phyloP scores from a whole-genome alignment of 768 basidiomycete species.

The Terana coerulea region DNA sequence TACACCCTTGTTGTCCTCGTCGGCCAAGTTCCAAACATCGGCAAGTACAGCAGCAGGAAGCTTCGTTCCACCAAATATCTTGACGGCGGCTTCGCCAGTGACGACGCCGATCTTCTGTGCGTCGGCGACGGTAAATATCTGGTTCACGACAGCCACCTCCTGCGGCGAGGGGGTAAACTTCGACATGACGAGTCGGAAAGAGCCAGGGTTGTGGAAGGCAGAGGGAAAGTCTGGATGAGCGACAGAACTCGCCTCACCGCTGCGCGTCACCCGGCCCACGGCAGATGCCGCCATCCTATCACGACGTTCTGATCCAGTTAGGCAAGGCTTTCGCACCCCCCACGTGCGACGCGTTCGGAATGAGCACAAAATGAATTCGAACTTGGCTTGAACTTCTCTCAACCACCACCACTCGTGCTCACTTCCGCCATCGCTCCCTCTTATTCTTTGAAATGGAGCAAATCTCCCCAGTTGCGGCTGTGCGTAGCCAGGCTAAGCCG shows the following conservation, averaged over 20 bases:
- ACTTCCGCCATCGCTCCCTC: not conserved
- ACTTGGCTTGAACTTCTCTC: constrained; percentile 7
- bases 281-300: not conserved
- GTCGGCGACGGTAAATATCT: constrained; percentile 73
- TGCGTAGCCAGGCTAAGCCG: constrained; percentile 56
- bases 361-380: constrained; percentile 16
- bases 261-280: constrained; percentile 6
- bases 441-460: constrained; percentile 57
- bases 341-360: constrained; percentile 25
- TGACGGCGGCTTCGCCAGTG: constrained; percentile 89
- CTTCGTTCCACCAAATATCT: constrained; percentile 79
- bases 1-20: constrained; percentile 92
- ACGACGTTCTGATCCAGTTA: not conserved
- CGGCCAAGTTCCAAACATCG: constrained; percentile 91
- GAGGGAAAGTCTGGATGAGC: not conserved
- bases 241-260: not conserved
- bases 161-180: constrained; percentile 43
- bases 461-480: constrained; percentile 59
- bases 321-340: not conserved
- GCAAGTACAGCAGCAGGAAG: constrained; percentile 76
- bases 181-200: constrained; percentile 33
- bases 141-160: constrained; percentile 59
- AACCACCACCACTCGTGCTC: not conserved
- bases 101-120: constrained; percentile 77
- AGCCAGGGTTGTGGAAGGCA: constrained; percentile 13